These are phyloP conservation scores for Penicillium sp. DNA, from an alignment of 2,329 filamentous ascomycete species.

Conservation along the genomic window DNA sequence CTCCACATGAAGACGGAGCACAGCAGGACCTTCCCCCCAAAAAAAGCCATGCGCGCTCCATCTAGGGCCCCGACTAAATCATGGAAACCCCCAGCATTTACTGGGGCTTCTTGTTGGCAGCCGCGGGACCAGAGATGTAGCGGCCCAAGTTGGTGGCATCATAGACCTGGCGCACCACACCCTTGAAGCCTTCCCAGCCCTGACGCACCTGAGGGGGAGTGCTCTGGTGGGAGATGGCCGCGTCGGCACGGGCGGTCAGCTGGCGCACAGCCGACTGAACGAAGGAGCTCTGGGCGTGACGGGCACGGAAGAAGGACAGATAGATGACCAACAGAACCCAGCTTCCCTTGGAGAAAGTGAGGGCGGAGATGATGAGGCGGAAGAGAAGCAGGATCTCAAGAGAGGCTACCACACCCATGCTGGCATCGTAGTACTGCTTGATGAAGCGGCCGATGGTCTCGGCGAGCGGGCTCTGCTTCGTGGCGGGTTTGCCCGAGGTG, in stretches of 20 bases:
- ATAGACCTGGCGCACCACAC: constrained; percentile 64
- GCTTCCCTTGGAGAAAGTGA: constrained; percentile 83
- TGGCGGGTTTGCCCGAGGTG: constrained; percentile 42
- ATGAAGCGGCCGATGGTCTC: constrained; percentile 88
- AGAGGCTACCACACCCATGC: constrained; percentile 84
- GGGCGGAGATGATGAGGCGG: constrained; percentile 70
- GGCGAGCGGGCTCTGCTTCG: constrained; percentile 56
- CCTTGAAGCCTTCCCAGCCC: constrained; percentile 76
- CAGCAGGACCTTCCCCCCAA: no score
- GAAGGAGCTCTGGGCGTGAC: constrained; percentile 84
- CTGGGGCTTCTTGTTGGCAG: constrained; percentile 46
- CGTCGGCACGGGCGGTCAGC: constrained; percentile 70
- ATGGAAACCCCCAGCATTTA: constrained; percentile 22
- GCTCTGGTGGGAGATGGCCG: constrained; percentile 76
- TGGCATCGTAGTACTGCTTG: constrained; percentile 94
- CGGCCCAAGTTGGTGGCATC: constrained; percentile 71
- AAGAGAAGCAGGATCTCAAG: constrained; percentile 86
- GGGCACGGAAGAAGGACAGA: constrained; percentile 84
- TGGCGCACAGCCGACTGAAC: constrained; percentile 76
- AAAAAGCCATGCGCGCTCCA: no score
- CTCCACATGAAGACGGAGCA: no score
- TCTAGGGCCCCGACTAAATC: no score
- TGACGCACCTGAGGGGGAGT: constrained; percentile 74
- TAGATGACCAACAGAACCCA: constrained; percentile 85
- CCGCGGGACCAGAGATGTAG: constrained; percentile 54